phyloP scores from a whole-genome alignment of 169 alveolate genomes.

The Babesia bigemina region DNA sequence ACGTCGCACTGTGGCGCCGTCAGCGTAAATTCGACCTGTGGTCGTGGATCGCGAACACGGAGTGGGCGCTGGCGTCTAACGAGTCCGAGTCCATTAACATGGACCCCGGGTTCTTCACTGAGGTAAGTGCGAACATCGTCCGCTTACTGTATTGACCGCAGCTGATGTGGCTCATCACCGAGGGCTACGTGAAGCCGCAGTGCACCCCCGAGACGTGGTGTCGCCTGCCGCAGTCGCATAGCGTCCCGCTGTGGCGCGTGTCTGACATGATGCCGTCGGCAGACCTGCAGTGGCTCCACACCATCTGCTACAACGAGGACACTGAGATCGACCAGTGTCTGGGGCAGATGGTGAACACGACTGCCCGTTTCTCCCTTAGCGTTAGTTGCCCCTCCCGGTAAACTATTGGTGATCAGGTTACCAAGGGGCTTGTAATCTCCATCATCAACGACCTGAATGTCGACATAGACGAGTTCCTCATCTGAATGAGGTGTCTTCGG shows the following conservation, averaged over 20 bases:
- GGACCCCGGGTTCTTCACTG: constrained; percentile 31
- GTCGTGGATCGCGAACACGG: constrained; percentile 50
- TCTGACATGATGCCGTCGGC: constrained; percentile 8
- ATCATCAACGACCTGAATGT: constrained; percentile 18
- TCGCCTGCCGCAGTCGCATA: constrained; percentile 14
- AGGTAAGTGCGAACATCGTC: constrained; percentile 16
- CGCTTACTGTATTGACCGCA: background rate
- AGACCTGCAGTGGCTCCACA: constrained; percentile 33
- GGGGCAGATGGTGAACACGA: constrained; percentile 14
- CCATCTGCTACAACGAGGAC: too few species aligned
- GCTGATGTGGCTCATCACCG: constrained; percentile 43
- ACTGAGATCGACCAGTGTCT: background rate
- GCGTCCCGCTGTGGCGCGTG: constrained; percentile 36
- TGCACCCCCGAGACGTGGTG: constrained; percentile 1
- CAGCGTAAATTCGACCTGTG: constrained; percentile 30
- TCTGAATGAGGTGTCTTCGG: background rate
- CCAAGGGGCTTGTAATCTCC: constrained; percentile 40
- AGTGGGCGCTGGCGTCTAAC: constrained; percentile 31
- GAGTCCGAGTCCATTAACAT: constrained; percentile 2
- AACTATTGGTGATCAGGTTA: constrained; percentile 4
- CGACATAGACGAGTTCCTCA: constrained; percentile 21
- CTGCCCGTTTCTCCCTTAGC: constrained; percentile 37
- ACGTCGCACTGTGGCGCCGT: constrained; percentile 18
- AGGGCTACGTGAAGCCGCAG: constrained; percentile 53
- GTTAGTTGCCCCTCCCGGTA: constrained; percentile 14